phyloP scores from a whole-genome alignment of 2,329 filamentous ascomycete genomes.

The Pezicula rhizophila region DNA sequence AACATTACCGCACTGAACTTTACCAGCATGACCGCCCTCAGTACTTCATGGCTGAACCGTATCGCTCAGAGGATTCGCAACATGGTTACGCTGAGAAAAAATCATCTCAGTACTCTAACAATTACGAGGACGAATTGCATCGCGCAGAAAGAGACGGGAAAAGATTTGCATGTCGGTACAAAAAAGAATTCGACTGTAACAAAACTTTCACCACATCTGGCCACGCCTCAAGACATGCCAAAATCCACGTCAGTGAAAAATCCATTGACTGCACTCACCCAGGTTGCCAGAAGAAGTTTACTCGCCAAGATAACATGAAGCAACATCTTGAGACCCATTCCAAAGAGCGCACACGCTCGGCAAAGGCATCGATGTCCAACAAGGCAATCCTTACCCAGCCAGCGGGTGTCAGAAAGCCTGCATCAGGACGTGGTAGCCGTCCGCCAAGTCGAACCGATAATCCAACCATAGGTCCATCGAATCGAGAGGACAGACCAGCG shows the following conservation, averaged over 20 bases:
- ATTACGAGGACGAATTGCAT: constrained; percentile 16
- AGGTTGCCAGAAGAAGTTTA: constrained; percentile 75
- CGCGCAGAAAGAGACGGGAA: constrained; percentile 33
- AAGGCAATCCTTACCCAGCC: constrained; percentile 20
- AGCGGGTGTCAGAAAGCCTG: constrained; percentile 25
- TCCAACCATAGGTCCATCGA: background rate
- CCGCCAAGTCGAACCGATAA: constrained; percentile 24
- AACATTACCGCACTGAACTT: background rate
- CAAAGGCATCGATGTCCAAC: constrained; percentile 27
- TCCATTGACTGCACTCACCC: constrained; percentile 61
- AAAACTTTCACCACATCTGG: constrained; percentile 82
- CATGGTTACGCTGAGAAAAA: no score
- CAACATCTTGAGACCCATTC: constrained; percentile 75
- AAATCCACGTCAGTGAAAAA: constrained; percentile 79
- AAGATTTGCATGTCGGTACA: constrained; percentile 69
- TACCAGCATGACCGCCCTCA: constrained; percentile 26
- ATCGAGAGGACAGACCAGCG: background rate
- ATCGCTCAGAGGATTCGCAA: background rate
- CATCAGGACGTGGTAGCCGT: constrained; percentile 25
- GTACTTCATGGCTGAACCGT: constrained; percentile 3
- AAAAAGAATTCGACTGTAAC: constrained; percentile 64
- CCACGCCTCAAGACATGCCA: constrained; percentile 78
- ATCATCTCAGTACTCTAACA: background rate
- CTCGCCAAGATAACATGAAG: constrained; percentile 82
- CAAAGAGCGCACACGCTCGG: constrained; percentile 40